Percentiles rank a stretch among this genome's conserved stretches.
These are phyloP conservation scores for Trichoderma erinaceum DNA, from an alignment of 495 filamentous ascomycete species.

Conservation along the genomic window DNA sequence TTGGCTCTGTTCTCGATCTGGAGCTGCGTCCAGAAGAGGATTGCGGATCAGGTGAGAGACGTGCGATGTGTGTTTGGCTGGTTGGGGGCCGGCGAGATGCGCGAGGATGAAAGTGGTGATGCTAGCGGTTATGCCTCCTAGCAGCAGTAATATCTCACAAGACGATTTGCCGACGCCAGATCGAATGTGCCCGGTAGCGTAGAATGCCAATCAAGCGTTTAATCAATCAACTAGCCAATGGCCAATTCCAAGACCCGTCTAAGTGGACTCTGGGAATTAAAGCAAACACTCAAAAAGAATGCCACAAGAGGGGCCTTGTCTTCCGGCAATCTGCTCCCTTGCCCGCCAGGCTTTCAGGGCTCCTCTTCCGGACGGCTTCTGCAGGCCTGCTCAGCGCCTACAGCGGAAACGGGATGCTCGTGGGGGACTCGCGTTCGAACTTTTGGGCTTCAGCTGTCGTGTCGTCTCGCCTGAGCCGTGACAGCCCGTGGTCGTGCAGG, in stretches of 20 bases:
- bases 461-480: constrained; percentile 5
- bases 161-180: not conserved
- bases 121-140: too few species aligned
- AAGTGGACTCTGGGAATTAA: not conserved
- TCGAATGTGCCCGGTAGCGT: not conserved
- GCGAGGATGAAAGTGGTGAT: too few species aligned
- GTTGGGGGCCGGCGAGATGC: not conserved
- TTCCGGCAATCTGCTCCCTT: not conserved
- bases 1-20: not conserved
- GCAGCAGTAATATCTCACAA: too few species aligned
- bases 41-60: not conserved
- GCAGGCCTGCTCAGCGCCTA: not conserved
- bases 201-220: not conserved
- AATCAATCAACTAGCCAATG: not conserved
- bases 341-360: not conserved
- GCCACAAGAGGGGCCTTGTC: not conserved
- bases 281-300: not conserved
- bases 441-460: not conserved
- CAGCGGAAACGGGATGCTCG: not conserved
- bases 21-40: not conserved
- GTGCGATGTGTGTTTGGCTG: not conserved
- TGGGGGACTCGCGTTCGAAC: not conserved
- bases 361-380: not conserved
- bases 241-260: not conserved
- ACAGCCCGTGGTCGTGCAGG: constrained; percentile 8